phyloP scores from a whole-genome alignment of 495 filamentous ascomycete genomes.

The Aspergillus cavernicola region DNA sequence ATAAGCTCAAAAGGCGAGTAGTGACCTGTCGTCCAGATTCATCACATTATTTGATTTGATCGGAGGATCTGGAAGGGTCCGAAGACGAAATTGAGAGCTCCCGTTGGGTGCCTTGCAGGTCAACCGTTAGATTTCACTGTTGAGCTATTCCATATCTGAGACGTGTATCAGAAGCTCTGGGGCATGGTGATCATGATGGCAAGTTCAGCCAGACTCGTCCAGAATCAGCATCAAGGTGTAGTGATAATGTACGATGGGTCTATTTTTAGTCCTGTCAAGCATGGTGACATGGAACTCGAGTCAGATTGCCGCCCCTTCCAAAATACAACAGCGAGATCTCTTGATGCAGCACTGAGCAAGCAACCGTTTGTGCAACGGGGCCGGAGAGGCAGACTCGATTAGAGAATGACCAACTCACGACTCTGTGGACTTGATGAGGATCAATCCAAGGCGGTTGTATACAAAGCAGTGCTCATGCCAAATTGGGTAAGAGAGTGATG shows the following conservation, averaged over 20 bases:
- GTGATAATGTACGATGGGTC: not conserved
- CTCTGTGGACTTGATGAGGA: not conserved
- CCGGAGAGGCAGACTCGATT: not conserved
- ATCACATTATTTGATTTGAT: not conserved
- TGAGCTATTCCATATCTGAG: not conserved
- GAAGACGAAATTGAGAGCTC: not conserved
- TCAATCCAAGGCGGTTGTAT: too few relatives aligned
- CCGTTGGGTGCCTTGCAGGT: not conserved
- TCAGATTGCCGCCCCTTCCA: not conserved
- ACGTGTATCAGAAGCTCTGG: not conserved
- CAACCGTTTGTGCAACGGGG: not conserved
- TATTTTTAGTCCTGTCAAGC: slow-evolving; percentile 2
- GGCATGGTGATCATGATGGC: not conserved
- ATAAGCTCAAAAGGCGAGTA: too few relatives aligned
- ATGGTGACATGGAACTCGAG: not conserved
- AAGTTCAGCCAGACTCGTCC: not conserved
- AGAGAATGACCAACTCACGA: not conserved
- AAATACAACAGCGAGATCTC: slow-evolving; percentile 2
- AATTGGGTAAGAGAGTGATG: not conserved
- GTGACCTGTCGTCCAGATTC: not conserved
- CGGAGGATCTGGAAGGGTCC: not conserved
- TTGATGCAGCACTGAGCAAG: too few relatives aligned
- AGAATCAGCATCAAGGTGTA: not conserved
- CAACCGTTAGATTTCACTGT: not conserved
- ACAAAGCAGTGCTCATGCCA: not conserved